A percentile compares a stretch with the other conserved stretches of the same genome.
phyloP scores from a whole-genome alignment of 1,139 yeast species.

The Petasospora rhodanensis region DNA sequence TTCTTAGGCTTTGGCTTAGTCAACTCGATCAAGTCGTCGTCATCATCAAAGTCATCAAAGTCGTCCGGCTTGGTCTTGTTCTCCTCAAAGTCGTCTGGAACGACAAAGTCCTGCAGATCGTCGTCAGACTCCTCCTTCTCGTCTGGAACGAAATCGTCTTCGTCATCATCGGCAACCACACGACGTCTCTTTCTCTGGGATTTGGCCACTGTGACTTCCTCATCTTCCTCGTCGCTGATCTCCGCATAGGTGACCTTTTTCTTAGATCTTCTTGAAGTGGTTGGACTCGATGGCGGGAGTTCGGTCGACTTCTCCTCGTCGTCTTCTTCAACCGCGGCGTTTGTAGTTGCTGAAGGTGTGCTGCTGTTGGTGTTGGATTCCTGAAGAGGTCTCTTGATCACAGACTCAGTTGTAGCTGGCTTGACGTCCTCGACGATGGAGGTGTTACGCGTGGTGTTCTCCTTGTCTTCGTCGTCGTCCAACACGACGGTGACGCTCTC shows the following conservation, averaged over 20 bases:
- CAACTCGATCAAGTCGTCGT: constrained; percentile 29
- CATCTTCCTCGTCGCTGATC: constrained; percentile 31
- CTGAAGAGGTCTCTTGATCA: constrained; percentile 19
- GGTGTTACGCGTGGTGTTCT: constrained; percentile 7
- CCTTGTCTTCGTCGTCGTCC: constrained; percentile 6
- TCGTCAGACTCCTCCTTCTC: constrained; percentile 22
- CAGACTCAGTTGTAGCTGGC: constrained; percentile 7
- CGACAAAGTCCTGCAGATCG: constrained; percentile 28
- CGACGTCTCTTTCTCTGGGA: constrained; percentile 26
- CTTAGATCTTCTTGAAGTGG: constrained; percentile 14
- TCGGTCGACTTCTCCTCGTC: background rate
- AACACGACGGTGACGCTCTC: constrained; percentile 4
- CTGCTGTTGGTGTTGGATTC: constrained; percentile 9
- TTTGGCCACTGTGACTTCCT: constrained; percentile 13
- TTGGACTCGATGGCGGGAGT: constrained; percentile 20
- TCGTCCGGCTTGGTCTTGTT: constrained; percentile 24
- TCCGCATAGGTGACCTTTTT: constrained; percentile 37
- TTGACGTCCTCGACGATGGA: constrained; percentile 2
- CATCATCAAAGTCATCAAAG: constrained; percentile 31
- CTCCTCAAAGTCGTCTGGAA: constrained; percentile 29
- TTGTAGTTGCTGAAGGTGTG: too few species aligned
- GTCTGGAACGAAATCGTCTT: constrained; percentile 27
- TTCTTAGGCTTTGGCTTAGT: constrained; percentile 14
- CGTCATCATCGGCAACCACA: constrained; percentile 25
- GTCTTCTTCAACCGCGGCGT: constrained; percentile 1